A percentile compares a stretch with the other conserved stretches of the same genome.
phyloP scores from a whole-genome alignment of 257 asterid species.

The Plantago major region DNA sequence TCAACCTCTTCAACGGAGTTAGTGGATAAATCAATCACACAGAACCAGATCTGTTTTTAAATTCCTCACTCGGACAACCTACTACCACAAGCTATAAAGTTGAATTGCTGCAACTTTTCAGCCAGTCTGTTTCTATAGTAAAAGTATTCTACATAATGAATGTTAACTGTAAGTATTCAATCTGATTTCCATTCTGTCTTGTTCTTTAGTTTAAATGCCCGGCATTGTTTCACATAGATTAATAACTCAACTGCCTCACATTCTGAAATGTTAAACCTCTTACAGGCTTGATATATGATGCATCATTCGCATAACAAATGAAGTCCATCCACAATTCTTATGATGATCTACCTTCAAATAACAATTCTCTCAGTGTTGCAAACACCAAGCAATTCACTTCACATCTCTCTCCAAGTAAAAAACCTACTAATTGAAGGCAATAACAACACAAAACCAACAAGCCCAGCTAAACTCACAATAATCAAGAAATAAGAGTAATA shows the following conservation, averaged over 20 bases:
- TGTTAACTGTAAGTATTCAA: background rate
- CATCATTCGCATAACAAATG: background rate
- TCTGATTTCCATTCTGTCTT: too few relatives aligned
- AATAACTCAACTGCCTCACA: background rate
- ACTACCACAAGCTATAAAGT: background rate
- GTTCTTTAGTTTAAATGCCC: background rate
- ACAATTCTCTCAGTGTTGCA: too few relatives aligned
- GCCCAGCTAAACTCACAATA: too few relatives aligned
- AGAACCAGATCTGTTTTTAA: background rate
- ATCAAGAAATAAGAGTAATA: too few relatives aligned
- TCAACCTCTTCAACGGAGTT: slow-evolving; percentile 14
- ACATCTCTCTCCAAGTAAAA: slow-evolving; percentile 1
- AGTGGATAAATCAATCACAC: slow-evolving; percentile 7
- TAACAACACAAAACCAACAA: too few relatives aligned
- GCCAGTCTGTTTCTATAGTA: background rate
- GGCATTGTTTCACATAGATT: background rate
- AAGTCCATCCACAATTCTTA: background rate
- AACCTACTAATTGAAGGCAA: background rate
- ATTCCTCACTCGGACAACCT: background rate
- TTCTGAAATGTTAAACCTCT: too few relatives aligned
- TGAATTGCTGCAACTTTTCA: background rate
- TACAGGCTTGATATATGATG: too few relatives aligned
- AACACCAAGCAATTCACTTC: too few relatives aligned
- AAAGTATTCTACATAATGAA: background rate
- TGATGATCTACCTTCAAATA: too few relatives aligned